Conservation (phyloP, 371 early-diverging fungal species). For the Rhizopus delemar region DNA sequence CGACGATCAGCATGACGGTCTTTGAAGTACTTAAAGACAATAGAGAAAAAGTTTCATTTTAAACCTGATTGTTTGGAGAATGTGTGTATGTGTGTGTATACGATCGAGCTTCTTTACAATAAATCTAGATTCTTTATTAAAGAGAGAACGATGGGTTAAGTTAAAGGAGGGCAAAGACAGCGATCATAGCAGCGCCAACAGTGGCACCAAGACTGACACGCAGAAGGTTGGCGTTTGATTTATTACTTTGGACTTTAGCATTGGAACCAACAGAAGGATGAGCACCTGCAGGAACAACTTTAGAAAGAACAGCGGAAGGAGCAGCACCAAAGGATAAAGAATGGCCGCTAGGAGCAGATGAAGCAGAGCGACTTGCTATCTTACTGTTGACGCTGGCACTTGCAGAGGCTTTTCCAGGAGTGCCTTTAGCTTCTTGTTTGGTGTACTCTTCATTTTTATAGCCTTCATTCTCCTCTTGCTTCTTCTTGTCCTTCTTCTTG, state of each 20-base stretch:
- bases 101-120: background rate
- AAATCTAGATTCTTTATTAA: background rate
- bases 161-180: slow-evolving; percentile 15
- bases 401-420: slow-evolving; percentile 3
- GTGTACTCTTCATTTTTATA: background rate
- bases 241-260: slow-evolving; percentile 6
- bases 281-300: slow-evolving; percentile 11
- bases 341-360: slow-evolving; percentile 5
- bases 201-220: slow-evolving; percentile 21
- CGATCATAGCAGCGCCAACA: slow-evolving; percentile 12
- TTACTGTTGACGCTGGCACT: background rate
- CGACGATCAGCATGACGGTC: slow-evolving; percentile 72
- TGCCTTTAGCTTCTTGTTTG: background rate
- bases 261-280: background rate
- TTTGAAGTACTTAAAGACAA: slow-evolving; percentile 72
- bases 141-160: background rate
- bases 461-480: background rate
- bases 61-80: background rate
- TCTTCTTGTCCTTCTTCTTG: slow-evolving; percentile 4
- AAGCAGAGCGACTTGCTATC: background rate
- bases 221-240: slow-evolving; percentile 14
- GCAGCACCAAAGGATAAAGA: slow-evolving; percentile 15
- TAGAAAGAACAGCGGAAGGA: slow-evolving; percentile 11
- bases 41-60: slow-evolving; percentile 7
- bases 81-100: background rate